phyloP scores from a whole-genome alignment of 2,329 filamentous ascomycete genomes.

The Apiospora malaysiana region DNA sequence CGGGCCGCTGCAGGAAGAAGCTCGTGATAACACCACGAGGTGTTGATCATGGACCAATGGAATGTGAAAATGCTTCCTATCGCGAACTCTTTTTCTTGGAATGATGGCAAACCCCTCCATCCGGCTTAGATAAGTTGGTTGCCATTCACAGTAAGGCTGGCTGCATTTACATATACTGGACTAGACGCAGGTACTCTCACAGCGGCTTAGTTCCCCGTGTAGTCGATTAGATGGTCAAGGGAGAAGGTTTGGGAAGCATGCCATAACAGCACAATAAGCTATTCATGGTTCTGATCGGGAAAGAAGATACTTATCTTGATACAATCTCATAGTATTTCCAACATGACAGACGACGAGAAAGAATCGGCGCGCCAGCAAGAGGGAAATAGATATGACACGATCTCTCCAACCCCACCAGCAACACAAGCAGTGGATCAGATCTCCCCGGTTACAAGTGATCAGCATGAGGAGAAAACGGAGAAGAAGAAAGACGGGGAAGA shows the following conservation, averaged over 20 bases:
- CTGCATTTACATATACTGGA: no score
- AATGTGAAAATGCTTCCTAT: not conserved
- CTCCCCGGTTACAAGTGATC: not conserved
- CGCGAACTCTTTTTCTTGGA: not conserved
- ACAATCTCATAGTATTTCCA: no score
- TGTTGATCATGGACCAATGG: not conserved
- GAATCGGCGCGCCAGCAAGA: not conserved
- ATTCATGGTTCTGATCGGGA: no score
- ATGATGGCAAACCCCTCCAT: not conserved
- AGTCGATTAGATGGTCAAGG: no score
- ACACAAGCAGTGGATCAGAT: not conserved
- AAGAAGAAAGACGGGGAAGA: not conserved
- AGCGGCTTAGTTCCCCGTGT: no score
- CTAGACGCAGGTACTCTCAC: no score
- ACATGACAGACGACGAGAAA: constrained; percentile 2
- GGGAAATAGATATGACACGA: not conserved
- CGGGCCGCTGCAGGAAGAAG: not conserved
- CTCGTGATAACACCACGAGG: constrained; percentile 4
- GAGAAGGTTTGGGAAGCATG: not conserved
- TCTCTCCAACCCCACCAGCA: not conserved
- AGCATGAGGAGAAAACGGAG: no score
- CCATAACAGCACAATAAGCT: not conserved
- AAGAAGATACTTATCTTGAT: no score
- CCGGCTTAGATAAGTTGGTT: not conserved
- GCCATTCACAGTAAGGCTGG: not conserved